Base-by-base conservation (phyloP, 352 stramenopile species). In the Globisporangium irregulare region DNA sequence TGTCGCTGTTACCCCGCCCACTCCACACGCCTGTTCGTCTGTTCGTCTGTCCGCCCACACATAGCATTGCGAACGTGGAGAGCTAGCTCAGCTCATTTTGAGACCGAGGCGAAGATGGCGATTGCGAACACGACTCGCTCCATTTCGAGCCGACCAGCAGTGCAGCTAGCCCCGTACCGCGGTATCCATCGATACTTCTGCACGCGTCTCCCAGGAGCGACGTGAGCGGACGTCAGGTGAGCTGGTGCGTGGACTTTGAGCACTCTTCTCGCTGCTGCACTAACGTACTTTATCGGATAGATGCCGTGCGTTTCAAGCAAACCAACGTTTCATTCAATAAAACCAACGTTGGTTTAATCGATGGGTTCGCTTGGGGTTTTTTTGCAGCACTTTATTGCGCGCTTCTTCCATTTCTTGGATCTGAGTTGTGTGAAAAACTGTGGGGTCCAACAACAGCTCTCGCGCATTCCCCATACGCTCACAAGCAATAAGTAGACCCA, bases 381-480 rank as follows among this genome's bases (percentile, higher is more conserved):
- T 20, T 46, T 46, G 10, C 8, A 4, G 12, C 38, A 46, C 18
- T 46, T 46, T 46, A 46, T 46, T 46, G 38, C 38, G 14, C 41
- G 41, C 41, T 50, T 50, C 41, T 50, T 50, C 41, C 41, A 50
- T 50, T 50, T 50, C 14, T 50, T 50, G 41, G 41, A 50, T 50
- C 41, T 50, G 41, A 50, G 41, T 50, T 50, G 41, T 50, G 14
- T 22, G 14, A 8, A 15, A 41, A 15, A 46, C 12, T 46, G 41
- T 50, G 41, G 41, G 41, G 41, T 50, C 41, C 41, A 50, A 22
- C 41, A 50, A 22, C 38, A 46, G 38, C 12, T 20, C 38, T 18
- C 36, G n/a, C 14, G 4, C 36, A 43, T 43, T 43, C 41, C 41
- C 14, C 14, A n/a, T 4, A 46, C 38, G 6, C 38, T 20, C 15